A percentile compares a stretch with the other conserved stretches of the same genome.
Evolutionary conservation across 805 yeast genomes (phyloP).

Genomic region (Brettanomyces naardenensis): DNA sequence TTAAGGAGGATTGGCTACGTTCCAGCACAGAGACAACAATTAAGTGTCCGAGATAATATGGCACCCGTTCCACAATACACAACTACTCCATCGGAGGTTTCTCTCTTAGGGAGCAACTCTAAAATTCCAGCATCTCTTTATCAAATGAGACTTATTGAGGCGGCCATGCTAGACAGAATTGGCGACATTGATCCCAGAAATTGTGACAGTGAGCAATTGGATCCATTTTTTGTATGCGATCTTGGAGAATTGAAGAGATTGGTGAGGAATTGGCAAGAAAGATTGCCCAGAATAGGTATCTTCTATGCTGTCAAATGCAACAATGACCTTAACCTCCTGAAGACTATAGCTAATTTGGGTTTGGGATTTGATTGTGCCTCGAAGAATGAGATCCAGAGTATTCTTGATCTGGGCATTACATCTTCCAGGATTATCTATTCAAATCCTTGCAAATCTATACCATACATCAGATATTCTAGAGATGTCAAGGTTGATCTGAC

Average conservation of each 20-base stretch:
- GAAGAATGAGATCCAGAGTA: constrained; percentile 65
- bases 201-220: constrained; percentile 39
- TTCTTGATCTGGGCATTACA: constrained; percentile 53
- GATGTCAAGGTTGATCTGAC: constrained; percentile 52
- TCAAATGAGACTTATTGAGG: neutral
- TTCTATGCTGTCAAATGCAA: constrained; percentile 94
- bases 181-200: neutral
- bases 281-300: constrained; percentile 74
- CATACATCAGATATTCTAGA: constrained; percentile 70
- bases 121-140: too few species aligned
- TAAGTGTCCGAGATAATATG: too few species aligned
- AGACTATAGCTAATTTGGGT: constrained; percentile 51
- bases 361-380: constrained; percentile 92
- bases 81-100: too few species aligned
- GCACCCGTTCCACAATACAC: too few species aligned
- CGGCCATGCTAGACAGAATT: neutral
- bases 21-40: too few species aligned
- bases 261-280: constrained; percentile 50
- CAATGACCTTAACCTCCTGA: constrained; percentile 55
- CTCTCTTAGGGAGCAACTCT: too few species aligned
- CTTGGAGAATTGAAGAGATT: constrained; percentile 62
- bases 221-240: constrained; percentile 85
- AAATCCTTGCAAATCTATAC: constrained; percentile 87
- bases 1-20: too few species aligned
- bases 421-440: constrained; percentile 77